Conservation (phyloP, 495 filamentous ascomycete genomes). For the Ascodesmis nigricans region DNA sequence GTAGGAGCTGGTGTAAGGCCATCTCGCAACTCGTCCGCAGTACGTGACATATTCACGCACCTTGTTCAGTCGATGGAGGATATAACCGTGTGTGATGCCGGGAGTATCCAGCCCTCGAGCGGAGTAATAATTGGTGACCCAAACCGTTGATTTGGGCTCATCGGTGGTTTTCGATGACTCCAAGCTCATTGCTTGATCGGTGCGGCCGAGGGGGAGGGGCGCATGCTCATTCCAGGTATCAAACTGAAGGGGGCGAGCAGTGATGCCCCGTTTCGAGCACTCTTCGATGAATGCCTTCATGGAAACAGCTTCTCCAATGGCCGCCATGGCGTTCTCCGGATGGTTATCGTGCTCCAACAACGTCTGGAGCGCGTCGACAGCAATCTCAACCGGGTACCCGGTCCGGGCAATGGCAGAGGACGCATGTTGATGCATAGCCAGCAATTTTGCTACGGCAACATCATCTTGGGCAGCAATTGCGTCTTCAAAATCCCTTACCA, state of each 20-base stretch:
- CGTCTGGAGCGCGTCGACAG: slow-evolving; percentile 5
- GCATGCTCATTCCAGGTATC: slow-evolving; percentile 10
- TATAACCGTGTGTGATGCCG: slow-evolving; percentile 14
- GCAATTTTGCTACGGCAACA: background rate
- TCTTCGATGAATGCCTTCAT: background rate
- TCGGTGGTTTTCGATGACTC: slow-evolving; percentile 1
- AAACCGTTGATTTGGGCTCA: slow-evolving; percentile 10
- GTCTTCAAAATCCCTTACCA: too few relatives aligned
- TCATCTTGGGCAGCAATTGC: background rate
- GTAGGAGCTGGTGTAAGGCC: slow-evolving; percentile 7
- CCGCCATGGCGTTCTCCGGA: slow-evolving; percentile 13
- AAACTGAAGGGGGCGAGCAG: slow-evolving; percentile 3
- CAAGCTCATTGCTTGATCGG: slow-evolving; percentile 10
- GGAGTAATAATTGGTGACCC: slow-evolving; percentile 13
- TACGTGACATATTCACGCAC: slow-evolving; percentile 19
- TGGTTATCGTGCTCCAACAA: slow-evolving; percentile 17
- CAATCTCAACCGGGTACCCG: slow-evolving; percentile 11
- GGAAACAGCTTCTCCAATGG: slow-evolving; percentile 3
- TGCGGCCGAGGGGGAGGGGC: slow-evolving; percentile 12
- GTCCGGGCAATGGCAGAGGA: background rate
- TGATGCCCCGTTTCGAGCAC: slow-evolving; percentile 6
- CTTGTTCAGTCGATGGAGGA: slow-evolving; percentile 15
- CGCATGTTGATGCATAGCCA: too few relatives aligned
- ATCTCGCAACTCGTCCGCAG: slow-evolving; percentile 15
- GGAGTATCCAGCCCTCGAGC: slow-evolving; percentile 13